Base-by-base conservation (phyloP, 768 basidiomycete genomes). In the Suillus luteus region DNA sequence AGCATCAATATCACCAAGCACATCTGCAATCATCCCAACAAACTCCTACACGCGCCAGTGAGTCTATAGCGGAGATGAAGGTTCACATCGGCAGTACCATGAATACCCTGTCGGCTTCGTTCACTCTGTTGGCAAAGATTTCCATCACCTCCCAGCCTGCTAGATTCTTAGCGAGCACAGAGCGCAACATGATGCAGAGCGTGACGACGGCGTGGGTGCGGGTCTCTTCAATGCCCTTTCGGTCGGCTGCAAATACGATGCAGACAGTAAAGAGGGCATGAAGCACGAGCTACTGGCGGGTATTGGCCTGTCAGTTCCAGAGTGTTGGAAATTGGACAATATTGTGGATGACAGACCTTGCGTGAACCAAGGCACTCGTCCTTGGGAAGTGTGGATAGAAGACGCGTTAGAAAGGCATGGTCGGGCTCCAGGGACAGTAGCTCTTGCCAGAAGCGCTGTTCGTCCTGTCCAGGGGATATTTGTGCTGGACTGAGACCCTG, bases 61-160 rank as follows among this genome's bases (percentile, higher is more conserved):
- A 46, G 22, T n/a, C 12, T 7, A 44, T 33, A 2, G 10, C 7
- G n/a, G 40, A 33, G 35, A 59, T 17, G 31, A 54, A 40, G 46
- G 66, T 70, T 79, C 17, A 19, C 38, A 24, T 31, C 24, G 11
- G 1, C 40, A 69, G 59, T 57, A 80, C 88, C 75, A 80, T 84
- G 72, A 91, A 90, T 12, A 85, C 77, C 19, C 64, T 66, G 70
- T 90, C 89, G 60, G 87, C 88, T 60, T 82, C 77, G 12, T 73
- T 77, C 5, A 88, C 85, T 49, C 83, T 84, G 15, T 86, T 86
- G 2, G 86, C 87, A 51, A 90, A 81, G 27, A 88, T 71, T 46
- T 89, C 84, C 88, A 91, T 91, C 8, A 86, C 81, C 69, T 91
- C 89, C 87, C 86, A 90, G 37, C 90, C 89, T 4, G 85, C 80